Evolutionary conservation across 1,139 yeast species (phyloP), one percentile per base, ranked within the genome.

Genomic region (Geotrichum bryndzae): DNA sequence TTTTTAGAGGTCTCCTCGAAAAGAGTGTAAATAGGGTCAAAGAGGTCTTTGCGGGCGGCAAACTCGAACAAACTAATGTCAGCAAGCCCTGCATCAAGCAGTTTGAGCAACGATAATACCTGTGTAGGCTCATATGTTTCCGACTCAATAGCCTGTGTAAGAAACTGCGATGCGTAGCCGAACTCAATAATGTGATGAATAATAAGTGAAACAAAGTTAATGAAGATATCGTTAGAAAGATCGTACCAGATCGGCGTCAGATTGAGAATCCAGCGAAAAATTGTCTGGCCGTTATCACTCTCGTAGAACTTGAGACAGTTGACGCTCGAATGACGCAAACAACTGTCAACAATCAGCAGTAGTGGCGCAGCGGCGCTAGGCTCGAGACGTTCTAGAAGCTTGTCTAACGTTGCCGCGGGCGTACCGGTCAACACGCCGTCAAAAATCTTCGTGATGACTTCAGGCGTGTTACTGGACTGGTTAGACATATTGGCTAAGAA

Each of bases 31-130:
- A 59, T 41, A 1, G 59, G 56, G 5, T 59, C 61, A 23, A 59
- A 41, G 3, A 59, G 41, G 18, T 59, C 61, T 31, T 50, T 51
- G 18, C 51, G 56, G 1, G 51, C n/a, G 6, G 56, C 38, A 46
- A 59, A 52, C 31, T 59, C 59, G 13, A 58, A 33, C 3, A 45
- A 13, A 29, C 57, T 38, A 3, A 51, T 48, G 6, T 52, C 58
- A 13, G 51, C 56, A 13, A 59, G 22, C 6, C 54, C 68, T 3
- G 70, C 70, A 56, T 69, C 72, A 25, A 68, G 27, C 25, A 68
- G 56, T 54, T 68, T 69, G 27, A 69, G 59, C 33, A 69, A 48
- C 8, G 72, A 66, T 18, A 68, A 60, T 23, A 62, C 56, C 48
- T 65, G 67, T 31, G 58, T 57, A 6, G 66, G 58, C 4, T 57